phyloP scores from a whole-genome alignment of 2,329 filamentous ascomycete genomes.

The Fusarium phyllophilum region DNA sequence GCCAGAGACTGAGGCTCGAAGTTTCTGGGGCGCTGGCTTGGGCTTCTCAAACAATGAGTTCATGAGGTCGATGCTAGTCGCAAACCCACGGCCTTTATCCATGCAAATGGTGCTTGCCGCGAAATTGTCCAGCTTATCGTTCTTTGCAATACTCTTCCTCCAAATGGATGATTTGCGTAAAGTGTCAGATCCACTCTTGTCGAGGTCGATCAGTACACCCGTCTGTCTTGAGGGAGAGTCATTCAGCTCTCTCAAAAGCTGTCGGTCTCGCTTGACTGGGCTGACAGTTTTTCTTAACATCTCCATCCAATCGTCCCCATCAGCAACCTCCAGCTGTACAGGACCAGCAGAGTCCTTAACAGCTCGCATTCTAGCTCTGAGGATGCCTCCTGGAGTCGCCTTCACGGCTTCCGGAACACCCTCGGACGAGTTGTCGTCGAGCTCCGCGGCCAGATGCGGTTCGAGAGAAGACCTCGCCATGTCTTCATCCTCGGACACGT shows the following conservation, averaged over 20 bases:
- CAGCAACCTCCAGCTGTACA: conserved; percentile 67
- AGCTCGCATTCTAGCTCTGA: conserved; percentile 72
- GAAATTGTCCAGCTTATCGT: conserved; percentile 44
- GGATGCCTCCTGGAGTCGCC: conserved; percentile 67
- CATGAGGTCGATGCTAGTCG: conserved; percentile 94
- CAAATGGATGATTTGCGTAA: conserved; percentile 54
- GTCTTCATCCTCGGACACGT: conserved; percentile 74
- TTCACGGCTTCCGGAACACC: conserved; percentile 59
- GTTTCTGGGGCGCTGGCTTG: conserved; percentile 65
- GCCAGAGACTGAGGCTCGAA: conserved; percentile 61
- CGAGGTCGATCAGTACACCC: conserved; percentile 42
- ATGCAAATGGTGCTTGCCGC: conserved; percentile 45
- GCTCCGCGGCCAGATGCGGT: conserved; percentile 82
- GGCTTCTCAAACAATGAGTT: conserved; percentile 88
- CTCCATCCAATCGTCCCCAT: conserved; percentile 90
- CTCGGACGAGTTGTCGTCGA: conserved; percentile 66
- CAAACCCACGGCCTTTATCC: conserved; percentile 73
- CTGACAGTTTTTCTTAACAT: conserved; percentile 95
- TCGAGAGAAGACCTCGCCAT: conserved; percentile 82
- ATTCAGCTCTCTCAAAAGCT: conserved; percentile 70
- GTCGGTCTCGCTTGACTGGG: conserved; percentile 90
- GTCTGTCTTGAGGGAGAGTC: conserved; percentile 57
- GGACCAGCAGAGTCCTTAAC: conserved; percentile 69
- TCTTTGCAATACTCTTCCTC: conserved; percentile 47
- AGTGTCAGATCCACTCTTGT: conserved; percentile 59